Percentiles rank a stretch among this genome's conserved stretches.
phyloP scores from a whole-genome alignment of 2,329 filamentous ascomycete genomes.

The Grosmannia clavigera region DNA sequence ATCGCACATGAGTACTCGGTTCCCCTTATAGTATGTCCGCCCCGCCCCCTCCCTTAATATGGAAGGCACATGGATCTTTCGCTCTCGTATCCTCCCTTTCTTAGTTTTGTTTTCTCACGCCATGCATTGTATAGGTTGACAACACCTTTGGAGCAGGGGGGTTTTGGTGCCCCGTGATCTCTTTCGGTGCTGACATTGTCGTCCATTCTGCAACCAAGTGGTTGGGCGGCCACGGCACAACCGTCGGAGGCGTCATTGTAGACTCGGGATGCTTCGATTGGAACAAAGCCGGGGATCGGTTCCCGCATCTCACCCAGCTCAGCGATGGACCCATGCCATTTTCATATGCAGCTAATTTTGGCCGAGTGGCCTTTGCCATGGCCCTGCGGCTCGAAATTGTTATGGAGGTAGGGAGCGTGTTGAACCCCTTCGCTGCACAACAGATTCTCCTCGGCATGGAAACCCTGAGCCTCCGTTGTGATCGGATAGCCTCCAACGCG shows the following conservation, averaged over 20 bases:
- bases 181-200: constrained; percentile 83
- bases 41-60: constrained; percentile 56
- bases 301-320: constrained; percentile 50
- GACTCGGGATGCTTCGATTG: constrained; percentile 89
- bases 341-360: constrained; percentile 86
- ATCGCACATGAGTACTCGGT: too few species aligned
- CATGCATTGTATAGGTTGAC: constrained; percentile 42
- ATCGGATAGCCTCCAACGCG: constrained; percentile 77
- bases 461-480: constrained; percentile 73
- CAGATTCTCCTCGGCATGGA: constrained; percentile 80
- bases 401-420: constrained; percentile 72
- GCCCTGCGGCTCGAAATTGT: constrained; percentile 73
- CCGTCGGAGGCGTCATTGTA: constrained; percentile 72
- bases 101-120: constrained; percentile 24
- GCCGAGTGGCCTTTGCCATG: constrained; percentile 68
- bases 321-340: constrained; percentile 73
- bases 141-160: constrained; percentile 92
- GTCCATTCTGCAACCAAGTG: constrained; percentile 92
- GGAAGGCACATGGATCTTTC: constrained; percentile 41
- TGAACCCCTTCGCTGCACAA: constrained; percentile 88
- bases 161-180: constrained; percentile 73
- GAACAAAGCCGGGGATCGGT: constrained; percentile 69
- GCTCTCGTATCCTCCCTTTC: too few species aligned
- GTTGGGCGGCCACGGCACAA: constrained; percentile 92
- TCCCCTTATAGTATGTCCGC: too few species aligned